Base-by-base conservation (phyloP, 2,329 filamentous ascomycete species). In the Diatrype stigma region DNA sequence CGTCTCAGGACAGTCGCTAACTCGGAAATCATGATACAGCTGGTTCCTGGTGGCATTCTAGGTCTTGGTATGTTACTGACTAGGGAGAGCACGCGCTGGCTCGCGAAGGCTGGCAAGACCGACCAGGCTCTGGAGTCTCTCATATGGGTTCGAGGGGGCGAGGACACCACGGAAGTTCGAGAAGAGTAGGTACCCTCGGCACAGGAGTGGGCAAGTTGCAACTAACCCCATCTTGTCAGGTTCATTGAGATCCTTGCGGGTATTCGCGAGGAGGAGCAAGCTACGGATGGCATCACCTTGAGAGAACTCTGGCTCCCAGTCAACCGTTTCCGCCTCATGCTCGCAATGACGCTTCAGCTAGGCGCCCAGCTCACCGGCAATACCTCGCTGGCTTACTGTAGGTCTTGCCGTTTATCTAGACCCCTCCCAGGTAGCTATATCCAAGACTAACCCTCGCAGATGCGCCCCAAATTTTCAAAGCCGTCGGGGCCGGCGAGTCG, bases 121-220 rank as follows among this genome's bases (percentile, higher is more conserved):
- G 73, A 79, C 2, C 69, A 79, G 55, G 77, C 75, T 2, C 63
- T 73, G 50, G 63, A 73, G 48, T 74, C 72, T 3, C 60, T 80
- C n/a, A 68, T 73, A 19, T 79, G 77, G 77, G 71, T 80, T 12
- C 72, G 77, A 3, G 77, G 75, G 3, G 76, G 73, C n/a, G 67
- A 51, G 14, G 48, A 71, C 45, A 61, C 60, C 1, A 56, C 65
- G 8, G 60, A 65, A 22, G 69, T 71, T 2, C 58, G 63, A 32
- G 62, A 65, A 48, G 70, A 73, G 63, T 69, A 60, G 44, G 61
- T 51, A 12, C 4, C 28, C 14, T n/a, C 19, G 23, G 10, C 4
- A 7, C 17, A 21, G 17, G 5, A 2, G 38, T 23, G n/a, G 19
- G 7, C 1, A 21, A 17, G 40, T 7, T 44, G 22, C 17, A 8